Evolutionary conservation across 2,329 filamentous ascomycete species (phyloP), one percentile per base, ranked within the genome.

Genomic region (Thyridium curvatum): DNA sequence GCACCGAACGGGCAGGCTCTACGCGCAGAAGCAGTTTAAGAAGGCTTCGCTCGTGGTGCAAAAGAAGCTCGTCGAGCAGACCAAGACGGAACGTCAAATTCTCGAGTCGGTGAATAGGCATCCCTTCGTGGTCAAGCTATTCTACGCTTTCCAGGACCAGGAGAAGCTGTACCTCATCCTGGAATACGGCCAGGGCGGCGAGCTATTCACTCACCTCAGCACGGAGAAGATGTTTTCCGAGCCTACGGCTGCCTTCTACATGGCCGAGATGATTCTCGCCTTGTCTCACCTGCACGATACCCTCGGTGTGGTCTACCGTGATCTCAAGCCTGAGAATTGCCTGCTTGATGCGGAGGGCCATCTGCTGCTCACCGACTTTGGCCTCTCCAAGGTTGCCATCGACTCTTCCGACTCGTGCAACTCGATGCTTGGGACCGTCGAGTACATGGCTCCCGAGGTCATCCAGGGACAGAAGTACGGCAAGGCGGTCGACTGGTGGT

Each of bases 401-500:
- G 34, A 34, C 12, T 35, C 44, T 9, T 42, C 42, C 34, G 67
- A 71, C 30, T 68, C 60, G 40, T 96, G 91, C 71, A 87, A 89
- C 63, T 95, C 88, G 32, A 84, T 96, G 48, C 79, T 96, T 9
- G 93, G 93, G 37, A 98, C 93, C 0, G 84, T 96, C 42, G 93
- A 97, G 60, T 98, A 98, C 73, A 98, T 98, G 93, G 94, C 93
- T 26, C 21, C 21, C 1, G 93, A 98, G 64, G 86, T 98, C 37
- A 80, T 98, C 44, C 77, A 82, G 45, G 90, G 89, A 44, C 82
- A 86, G 48, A 82, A 86, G 48, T 98, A 98, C 60, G 90, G 91
- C 54, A 91, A 90, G 61, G 83, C 89, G 2, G 94, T 96, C 14
- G 93, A 98, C 65, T 98, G 91, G 91, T 98, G 93, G 93, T 95